A percentile compares a stretch with the other conserved stretches of the same genome.
These are phyloP conservation scores for Hemileccinum rubropunctum DNA, from an alignment of 768 basidiomycete genomes.

Conservation along the genomic window DNA sequence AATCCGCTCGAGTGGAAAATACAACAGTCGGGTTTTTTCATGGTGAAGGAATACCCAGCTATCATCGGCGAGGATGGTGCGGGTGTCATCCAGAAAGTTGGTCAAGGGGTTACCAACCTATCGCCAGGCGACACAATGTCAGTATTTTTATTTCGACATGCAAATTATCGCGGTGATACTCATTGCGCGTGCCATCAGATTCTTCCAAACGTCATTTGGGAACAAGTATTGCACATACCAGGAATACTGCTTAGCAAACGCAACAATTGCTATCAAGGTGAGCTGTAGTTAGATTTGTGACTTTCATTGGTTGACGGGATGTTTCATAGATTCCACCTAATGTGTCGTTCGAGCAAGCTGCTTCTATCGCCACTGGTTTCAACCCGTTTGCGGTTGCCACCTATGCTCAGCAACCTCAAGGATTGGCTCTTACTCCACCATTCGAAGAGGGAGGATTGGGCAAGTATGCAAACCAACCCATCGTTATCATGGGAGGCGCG, in stretches of 20 bases:
- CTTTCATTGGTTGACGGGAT: not conserved
- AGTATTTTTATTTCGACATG: not conserved
- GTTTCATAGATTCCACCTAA: constrained; percentile 29
- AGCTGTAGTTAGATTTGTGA: not conserved
- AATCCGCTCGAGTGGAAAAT: constrained; percentile 42
- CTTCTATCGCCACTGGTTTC: constrained; percentile 34
- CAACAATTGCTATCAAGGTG: constrained; percentile 17
- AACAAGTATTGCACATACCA: constrained; percentile 19
- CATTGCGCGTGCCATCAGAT: not conserved
- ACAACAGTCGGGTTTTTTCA: constrained; percentile 2
- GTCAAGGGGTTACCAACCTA: constrained; percentile 33
- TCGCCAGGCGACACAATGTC: constrained; percentile 32
- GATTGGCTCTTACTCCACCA: constrained; percentile 26
- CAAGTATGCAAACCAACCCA: constrained; percentile 31
- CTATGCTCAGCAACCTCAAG: constrained; percentile 25
- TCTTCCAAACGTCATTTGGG: constrained; percentile 9
- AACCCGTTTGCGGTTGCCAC: constrained; percentile 34
- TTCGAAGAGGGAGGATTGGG: constrained; percentile 29
- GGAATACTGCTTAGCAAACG: constrained; percentile 19
- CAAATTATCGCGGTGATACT: not conserved
- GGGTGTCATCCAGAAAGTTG: constrained; percentile 37
- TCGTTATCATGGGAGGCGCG: constrained; percentile 37
- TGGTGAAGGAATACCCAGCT: constrained; percentile 35
- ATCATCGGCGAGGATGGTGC: constrained; percentile 38
- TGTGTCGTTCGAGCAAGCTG: constrained; percentile 36